Evolutionary conservation across 1,139 yeast species (phyloP), one percentile per base, ranked within the genome.

Genomic region (Geotrichum citri-aurantii): DNA sequence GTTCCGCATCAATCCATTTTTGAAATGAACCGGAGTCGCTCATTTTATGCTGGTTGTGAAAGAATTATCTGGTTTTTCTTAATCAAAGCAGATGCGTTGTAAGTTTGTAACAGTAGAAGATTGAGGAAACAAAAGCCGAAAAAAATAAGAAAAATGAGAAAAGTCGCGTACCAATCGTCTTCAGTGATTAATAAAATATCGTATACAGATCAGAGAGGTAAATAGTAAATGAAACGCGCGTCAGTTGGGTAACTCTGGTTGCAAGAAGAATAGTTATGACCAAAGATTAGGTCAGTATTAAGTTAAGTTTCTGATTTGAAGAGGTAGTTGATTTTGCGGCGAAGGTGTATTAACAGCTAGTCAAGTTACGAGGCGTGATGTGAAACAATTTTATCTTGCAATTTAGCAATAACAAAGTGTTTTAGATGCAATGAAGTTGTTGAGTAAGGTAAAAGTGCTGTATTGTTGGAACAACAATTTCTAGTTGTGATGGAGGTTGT

Each of bases 1-100:
- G 49, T 24, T 52, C 55, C 14, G 55, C 21, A 44, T 17, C 40
- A 44, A 52, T 17, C 55, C 55, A 52, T 19, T 6, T 42, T 17
- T 29, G 17, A 29, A 24, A 19, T 23, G 33, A 23, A 7, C 23
- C 17, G 17, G 54, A 23, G 26, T 44, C 12, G 50, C 33, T 26
- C 33, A 24, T 48, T 6, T 48, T 37, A 3, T n/a, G 17, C 7
- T 5, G n/a, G 12, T 12, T 37, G 17, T 37, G 10, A 12, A n/a
- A n/a, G 17, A 14, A 19, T 14, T 4, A 7, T 37, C 37, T 14
- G 14, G n/a, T 12, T 4, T 31, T 11, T 31, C 37, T n/a, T 3
- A 8, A 12, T n/a, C 44, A 37, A 37, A 37, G 10, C 14, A 37
- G 10, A 3, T n/a, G 44, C 14, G 5, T n/a, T n/a, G 17, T 37